Percentiles rank a stretch among this genome's conserved stretches.
Conservation (phyloP, 768 basidiomycete species). For the Pisolithus tinctorius region DNA sequence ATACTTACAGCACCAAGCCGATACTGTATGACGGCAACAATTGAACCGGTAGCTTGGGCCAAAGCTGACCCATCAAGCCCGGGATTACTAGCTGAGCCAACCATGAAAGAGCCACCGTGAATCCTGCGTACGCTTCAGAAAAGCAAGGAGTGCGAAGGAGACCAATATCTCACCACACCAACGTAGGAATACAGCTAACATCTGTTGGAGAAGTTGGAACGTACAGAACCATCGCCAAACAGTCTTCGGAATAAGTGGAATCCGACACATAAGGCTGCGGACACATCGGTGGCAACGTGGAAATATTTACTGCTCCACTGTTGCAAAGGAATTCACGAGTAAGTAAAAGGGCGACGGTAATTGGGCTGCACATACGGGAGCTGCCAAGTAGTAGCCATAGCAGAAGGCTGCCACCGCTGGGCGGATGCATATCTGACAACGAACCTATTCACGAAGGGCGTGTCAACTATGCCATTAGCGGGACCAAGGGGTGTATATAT, state of each 20-base stretch:
- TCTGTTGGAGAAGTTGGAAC: slow-evolving; percentile 41
- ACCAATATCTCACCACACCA: slow-evolving; percentile 48
- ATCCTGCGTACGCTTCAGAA: slow-evolving; percentile 43
- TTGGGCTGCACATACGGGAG: slow-evolving; percentile 45
- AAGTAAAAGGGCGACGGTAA: background rate
- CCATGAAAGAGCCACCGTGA: slow-evolving; percentile 77
- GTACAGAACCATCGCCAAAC: slow-evolving; percentile 73
- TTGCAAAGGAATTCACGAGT: slow-evolving; percentile 25
- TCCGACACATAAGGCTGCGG: slow-evolving; percentile 52
- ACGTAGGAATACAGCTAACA: slow-evolving; percentile 35
- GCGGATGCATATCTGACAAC: slow-evolving; percentile 63
- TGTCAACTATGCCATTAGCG: slow-evolving; percentile 46
- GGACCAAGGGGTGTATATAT: slow-evolving; percentile 48
- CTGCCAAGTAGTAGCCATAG: slow-evolving; percentile 47
- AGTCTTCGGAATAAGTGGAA: slow-evolving; percentile 64
- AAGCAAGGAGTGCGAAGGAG: background rate
- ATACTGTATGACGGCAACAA: slow-evolving; percentile 81
- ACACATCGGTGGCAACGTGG: slow-evolving; percentile 61
- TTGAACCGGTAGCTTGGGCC: slow-evolving; percentile 61
- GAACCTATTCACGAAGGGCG: slow-evolving; percentile 48
- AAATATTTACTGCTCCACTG: slow-evolving; percentile 42
- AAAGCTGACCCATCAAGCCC: slow-evolving; percentile 76
- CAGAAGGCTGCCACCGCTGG: slow-evolving; percentile 53
- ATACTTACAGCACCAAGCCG: slow-evolving; percentile 66
- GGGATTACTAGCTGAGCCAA: slow-evolving; percentile 63